Evolutionary conservation across 208 protist species (phyloP).

Genomic region (Acanthamoeba divionensis): DNA sequence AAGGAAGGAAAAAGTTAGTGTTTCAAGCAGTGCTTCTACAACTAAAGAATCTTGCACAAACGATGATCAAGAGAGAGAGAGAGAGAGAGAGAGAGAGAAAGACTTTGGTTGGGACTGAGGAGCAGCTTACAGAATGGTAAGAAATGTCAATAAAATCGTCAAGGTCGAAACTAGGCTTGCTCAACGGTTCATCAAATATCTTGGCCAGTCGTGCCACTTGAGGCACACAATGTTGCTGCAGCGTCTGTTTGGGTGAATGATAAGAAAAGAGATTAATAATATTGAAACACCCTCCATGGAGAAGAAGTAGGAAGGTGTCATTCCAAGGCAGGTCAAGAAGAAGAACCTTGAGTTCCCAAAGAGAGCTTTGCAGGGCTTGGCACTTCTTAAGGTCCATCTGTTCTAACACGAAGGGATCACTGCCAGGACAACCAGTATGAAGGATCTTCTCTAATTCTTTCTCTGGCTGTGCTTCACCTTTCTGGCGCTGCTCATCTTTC

Average conservation of each 20-base stretch:
- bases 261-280: not conserved
- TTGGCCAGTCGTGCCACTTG: conserved; percentile 31
- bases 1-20: too few relatives aligned
- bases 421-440: not conserved
- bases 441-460: not conserved
- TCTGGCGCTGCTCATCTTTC: not conserved
- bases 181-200: not conserved
- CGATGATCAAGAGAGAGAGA: too few relatives aligned
- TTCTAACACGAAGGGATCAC: conserved; percentile 34
- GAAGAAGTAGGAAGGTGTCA: not conserved
- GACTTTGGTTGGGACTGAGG: not conserved
- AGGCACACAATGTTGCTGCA: conserved; percentile 25
- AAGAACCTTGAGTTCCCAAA: conserved; percentile 49
- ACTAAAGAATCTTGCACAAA: too few relatives aligned
- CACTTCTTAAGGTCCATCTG: conserved; percentile 48
- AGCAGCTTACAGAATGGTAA: not conserved
- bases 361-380: conserved; percentile 24
- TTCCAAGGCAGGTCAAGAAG: not conserved
- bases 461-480: not conserved
- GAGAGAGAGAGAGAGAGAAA: not conserved
- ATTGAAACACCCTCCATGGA: not conserved
- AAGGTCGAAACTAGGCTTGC: conserved; percentile 33
- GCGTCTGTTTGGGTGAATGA: not conserved
- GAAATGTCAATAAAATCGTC: conserved; percentile 38
- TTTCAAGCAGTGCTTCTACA: too few relatives aligned